These are phyloP conservation scores for Barnettozyma californica DNA, from an alignment of 805 yeast genomes.

Conservation along the genomic window DNA sequence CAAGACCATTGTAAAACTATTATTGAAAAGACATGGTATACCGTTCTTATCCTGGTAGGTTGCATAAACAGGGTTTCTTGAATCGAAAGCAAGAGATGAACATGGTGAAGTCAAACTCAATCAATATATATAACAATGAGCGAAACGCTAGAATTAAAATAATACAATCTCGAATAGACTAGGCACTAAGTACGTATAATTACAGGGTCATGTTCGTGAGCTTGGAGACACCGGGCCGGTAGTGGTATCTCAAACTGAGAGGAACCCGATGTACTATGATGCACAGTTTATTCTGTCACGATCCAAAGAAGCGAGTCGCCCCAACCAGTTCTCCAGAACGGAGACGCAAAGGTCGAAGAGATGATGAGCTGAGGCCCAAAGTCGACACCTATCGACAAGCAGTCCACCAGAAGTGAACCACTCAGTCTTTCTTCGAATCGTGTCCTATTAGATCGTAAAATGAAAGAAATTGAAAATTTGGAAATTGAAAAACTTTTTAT, in stretches of 20 bases:
- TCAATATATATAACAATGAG: too few relatives aligned
- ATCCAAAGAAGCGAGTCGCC: constrained; percentile 10
- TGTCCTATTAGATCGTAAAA: background rate
- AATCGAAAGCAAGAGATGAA: background rate
- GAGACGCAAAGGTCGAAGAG: constrained; percentile 15
- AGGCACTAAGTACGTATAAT: background rate
- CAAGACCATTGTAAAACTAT: background rate
- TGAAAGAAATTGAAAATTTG: too few relatives aligned
- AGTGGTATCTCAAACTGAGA: constrained; percentile 1
- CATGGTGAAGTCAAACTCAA: background rate
- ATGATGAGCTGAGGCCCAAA: constrained; percentile 3
- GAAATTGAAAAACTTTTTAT: background rate
- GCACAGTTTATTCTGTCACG: constrained; percentile 17
- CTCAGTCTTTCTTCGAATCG: background rate
- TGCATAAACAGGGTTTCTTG: background rate
- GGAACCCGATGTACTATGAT: constrained; percentile 27
- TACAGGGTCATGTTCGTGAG: constrained; percentile 19
- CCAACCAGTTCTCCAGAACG: constrained; percentile 20
- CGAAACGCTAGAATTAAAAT: background rate
- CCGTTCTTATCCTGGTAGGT: background rate
- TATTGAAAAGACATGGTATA: background rate
- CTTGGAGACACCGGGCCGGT: constrained; percentile 28
- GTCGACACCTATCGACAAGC: background rate
- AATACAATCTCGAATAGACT: background rate
- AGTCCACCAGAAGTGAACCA: background rate